phyloP scores from a whole-genome alignment of 164 flowering plant genomes.

The Saururus chinensis region DNA sequence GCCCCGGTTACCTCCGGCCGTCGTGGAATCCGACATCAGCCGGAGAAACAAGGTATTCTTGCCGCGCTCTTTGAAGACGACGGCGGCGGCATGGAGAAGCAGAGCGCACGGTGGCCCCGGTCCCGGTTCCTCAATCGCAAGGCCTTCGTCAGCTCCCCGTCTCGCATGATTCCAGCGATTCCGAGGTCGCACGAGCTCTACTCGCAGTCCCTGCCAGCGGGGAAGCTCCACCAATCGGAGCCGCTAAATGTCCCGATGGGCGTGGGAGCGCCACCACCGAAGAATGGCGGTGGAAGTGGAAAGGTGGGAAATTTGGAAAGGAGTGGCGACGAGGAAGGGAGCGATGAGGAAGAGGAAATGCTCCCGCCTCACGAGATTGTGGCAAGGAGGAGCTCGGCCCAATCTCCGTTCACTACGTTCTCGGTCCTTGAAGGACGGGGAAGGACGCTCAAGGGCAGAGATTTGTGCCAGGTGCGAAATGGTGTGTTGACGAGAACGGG shows the following conservation, averaged over 20 bases:
- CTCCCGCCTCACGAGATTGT: conserved; percentile 82
- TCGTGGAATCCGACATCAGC: conserved; percentile 10
- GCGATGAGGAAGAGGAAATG: conserved; percentile 25
- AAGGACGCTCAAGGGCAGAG: conserved; percentile 81
- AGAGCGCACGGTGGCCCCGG: conserved; percentile 22
- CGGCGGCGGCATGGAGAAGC: conserved; percentile 1
- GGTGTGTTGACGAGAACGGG: conserved; percentile 68
- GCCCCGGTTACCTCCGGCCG: conserved; percentile 1
- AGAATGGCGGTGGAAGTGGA: conserved; percentile 10
- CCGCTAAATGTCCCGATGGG: conserved; percentile 55
- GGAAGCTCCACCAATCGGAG: conserved; percentile 41
- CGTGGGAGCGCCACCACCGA: conserved; percentile 14
- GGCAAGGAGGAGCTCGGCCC: conserved; percentile 30
- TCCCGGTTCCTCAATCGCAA: conserved; percentile 3
- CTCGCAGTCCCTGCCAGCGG: conserved; percentile 18
- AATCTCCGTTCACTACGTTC: conserved; percentile 39
- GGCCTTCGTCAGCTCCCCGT: conserved; percentile 4
- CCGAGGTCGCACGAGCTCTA: conserved; percentile 23
- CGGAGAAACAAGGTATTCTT: conserved; percentile 39
- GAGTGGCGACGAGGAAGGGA: conserved; percentile 12
- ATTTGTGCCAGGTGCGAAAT: conserved; percentile 66
- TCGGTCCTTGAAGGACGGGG: conserved; percentile 85
- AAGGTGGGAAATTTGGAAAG: conserved; percentile 8
- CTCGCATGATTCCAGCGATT: conserved; percentile 24
- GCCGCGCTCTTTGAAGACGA: conserved; percentile 38